phyloP scores from a whole-genome alignment of 148 eudicot genomes.

The Pharnaceum exiguum region DNA sequence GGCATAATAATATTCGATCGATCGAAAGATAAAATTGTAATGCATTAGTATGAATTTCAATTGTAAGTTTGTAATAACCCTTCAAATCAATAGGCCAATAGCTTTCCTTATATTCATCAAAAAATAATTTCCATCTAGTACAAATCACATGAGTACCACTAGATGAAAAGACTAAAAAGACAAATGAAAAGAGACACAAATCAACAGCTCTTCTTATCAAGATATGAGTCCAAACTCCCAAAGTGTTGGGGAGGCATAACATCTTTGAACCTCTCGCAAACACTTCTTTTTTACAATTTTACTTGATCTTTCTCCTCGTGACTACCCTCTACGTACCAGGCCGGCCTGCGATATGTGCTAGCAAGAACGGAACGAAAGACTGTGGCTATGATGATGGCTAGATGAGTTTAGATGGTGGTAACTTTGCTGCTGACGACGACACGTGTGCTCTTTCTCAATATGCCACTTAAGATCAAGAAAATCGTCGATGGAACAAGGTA shows the following conservation, averaged over 20 bases:
- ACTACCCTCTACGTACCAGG: not conserved
- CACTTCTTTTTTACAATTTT: not conserved
- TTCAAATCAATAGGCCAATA: no score
- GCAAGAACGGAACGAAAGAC: constrained; percentile 37
- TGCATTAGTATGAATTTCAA: no score
- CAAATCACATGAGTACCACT: not conserved
- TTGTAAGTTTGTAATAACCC: not conserved
- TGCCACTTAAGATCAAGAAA: constrained; percentile 40
- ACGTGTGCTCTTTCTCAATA: constrained; percentile 28
- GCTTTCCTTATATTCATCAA: no score
- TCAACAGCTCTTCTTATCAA: no score
- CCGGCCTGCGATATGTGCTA: not conserved
- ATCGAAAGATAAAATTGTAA: no score
- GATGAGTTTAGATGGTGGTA: constrained; percentile 18
- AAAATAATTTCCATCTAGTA: not conserved
- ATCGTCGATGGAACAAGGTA: constrained; percentile 52
- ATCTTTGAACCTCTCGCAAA: constrained; percentile 13
- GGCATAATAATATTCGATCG: no score
- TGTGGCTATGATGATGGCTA: constrained; percentile 13
- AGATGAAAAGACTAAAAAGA: not conserved
- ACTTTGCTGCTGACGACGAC: not conserved
- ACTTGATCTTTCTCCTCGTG: not conserved
- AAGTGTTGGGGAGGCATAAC: constrained; percentile 25
- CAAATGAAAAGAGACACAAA: not conserved
- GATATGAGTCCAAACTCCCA: no score